Evolutionary conservation across 805 yeast genomes (phyloP).

Genomic region (Ogataea kodamae): DNA sequence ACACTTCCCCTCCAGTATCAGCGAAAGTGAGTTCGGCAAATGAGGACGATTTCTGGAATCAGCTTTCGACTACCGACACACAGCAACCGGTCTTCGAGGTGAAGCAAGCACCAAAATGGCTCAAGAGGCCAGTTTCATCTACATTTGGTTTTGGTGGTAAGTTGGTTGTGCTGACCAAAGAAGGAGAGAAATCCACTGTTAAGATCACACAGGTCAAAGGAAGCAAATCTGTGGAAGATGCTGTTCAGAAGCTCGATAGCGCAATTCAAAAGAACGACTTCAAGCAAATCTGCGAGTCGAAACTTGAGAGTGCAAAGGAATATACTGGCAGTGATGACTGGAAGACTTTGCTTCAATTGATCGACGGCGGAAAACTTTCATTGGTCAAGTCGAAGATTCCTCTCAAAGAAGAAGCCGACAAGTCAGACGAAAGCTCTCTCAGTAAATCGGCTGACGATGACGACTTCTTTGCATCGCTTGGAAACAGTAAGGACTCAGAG

Average conservation of each 20-base stretch:
- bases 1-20: slow-evolving; percentile 60
- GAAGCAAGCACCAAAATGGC: slow-evolving; percentile 88
- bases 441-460: slow-evolving; percentile 33
- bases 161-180: slow-evolving; percentile 48
- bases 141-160: slow-evolving; percentile 94
- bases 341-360: slow-evolving; percentile 53
- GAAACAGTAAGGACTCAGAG: slow-evolving; percentile 16
- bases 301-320: slow-evolving; percentile 38
- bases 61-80: slow-evolving; percentile 62
- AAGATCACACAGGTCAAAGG: slow-evolving; percentile 34
- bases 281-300: slow-evolving; percentile 51
- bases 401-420: slow-evolving; percentile 18
- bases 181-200: slow-evolving; percentile 39
- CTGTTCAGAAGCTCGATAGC: slow-evolving; percentile 42
- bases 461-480: slow-evolving; percentile 38
- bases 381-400: slow-evolving; percentile 40
- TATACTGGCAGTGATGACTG: slow-evolving; percentile 49
- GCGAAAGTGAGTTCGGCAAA: slow-evolving; percentile 39
- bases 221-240: slow-evolving; percentile 34
- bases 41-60: slow-evolving; percentile 86
- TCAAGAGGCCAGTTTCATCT: slow-evolving; percentile 67
- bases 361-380: slow-evolving; percentile 47
- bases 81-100: slow-evolving; percentile 69
- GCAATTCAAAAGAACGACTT: slow-evolving; percentile 60
- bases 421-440: slow-evolving; percentile 12